Conservation (phyloP, 495 filamentous ascomycete genomes). For the Xylaria sp. region DNA sequence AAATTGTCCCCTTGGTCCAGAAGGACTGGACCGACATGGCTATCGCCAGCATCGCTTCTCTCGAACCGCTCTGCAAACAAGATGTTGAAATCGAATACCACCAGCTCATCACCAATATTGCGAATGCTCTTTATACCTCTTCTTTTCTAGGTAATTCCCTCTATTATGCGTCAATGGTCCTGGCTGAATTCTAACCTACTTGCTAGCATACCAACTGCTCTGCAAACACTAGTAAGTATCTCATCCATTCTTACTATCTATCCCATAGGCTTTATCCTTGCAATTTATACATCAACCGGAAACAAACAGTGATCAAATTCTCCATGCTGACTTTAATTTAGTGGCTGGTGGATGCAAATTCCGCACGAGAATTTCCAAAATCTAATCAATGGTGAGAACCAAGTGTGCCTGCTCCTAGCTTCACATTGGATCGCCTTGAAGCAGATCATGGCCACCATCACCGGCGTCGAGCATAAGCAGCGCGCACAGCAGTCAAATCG, state of each 20-base stretch:
- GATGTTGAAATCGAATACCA: constrained; percentile 46
- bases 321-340: neutral
- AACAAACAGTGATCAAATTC: neutral
- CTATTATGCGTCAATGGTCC: neutral
- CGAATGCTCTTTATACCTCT: constrained; percentile 37
- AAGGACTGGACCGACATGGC: constrained; percentile 47
- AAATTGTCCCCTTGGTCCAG: constrained; percentile 43
- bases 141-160: constrained; percentile 40
- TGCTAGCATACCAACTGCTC: constrained; percentile 47
- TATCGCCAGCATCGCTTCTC: constrained; percentile 40
- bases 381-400: constrained; percentile 58
- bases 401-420: constrained; percentile 57
- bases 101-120: constrained; percentile 43
- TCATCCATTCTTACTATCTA: neutral
- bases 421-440: constrained; percentile 66
- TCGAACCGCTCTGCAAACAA: constrained; percentile 44
- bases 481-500: constrained; percentile 25
- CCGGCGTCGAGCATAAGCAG: constrained; percentile 39
- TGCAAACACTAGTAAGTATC: constrained; percentile 43
- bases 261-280: neutral
- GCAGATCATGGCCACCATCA: constrained; percentile 61
- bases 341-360: constrained; percentile 58
- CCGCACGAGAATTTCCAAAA: constrained; percentile 60
- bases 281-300: neutral
- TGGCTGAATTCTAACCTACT: neutral